Conservation (phyloP, 345 rosid species). For the Citrus sp. region DNA sequence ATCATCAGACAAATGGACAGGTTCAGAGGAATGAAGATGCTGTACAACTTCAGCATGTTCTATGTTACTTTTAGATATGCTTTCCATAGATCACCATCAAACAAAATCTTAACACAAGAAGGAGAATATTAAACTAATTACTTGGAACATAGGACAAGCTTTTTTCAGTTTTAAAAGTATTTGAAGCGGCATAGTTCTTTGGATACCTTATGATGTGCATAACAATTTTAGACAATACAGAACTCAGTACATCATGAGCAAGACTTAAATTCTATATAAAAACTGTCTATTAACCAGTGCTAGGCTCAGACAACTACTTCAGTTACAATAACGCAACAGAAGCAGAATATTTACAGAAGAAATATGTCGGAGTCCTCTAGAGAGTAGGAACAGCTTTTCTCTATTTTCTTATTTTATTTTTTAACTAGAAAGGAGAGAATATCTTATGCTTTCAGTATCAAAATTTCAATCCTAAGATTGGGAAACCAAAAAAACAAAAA, state of each 20-base stretch:
- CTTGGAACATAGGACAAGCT: not conserved
- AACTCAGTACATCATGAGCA: not conserved
- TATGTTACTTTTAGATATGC: not conserved
- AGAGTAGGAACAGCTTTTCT: not conserved
- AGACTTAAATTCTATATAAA: not conserved
- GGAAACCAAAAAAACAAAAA: no score
- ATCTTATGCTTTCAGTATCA: not conserved
- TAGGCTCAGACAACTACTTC: not conserved
- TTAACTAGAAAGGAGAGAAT: not conserved
- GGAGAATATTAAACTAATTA: not conserved
- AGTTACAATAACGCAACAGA: not conserved
- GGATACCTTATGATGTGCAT: no score
- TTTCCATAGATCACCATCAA: not conserved
- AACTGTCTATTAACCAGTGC: not conserved
- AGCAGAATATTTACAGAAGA: not conserved
- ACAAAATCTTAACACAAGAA: not conserved
- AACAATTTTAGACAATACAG: not conserved
- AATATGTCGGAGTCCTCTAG: not conserved
- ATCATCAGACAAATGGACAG: conserved; percentile 6
- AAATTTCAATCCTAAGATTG: not conserved
- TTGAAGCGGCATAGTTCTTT: not conserved
- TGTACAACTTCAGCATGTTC: not conserved
- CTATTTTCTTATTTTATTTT: not conserved
- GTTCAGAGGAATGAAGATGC: not conserved
- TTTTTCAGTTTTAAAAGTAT: not conserved